These are phyloP conservation scores for Teunomyces aglyptinius DNA, from an alignment of 805 yeast species.

Conservation along the genomic window DNA sequence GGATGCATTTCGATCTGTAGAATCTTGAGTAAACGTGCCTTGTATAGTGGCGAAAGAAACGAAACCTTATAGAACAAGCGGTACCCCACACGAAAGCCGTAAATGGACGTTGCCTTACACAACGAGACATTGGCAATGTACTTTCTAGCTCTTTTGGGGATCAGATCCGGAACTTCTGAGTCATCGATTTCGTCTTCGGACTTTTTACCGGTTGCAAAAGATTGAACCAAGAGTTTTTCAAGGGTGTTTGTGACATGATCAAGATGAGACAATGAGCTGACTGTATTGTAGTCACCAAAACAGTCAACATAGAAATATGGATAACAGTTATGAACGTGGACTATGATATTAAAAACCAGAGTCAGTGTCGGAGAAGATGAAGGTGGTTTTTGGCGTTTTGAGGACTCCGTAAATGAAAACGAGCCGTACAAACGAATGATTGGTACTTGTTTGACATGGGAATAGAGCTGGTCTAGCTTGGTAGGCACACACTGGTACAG, in stretches of 20 bases:
- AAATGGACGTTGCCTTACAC: constrained; percentile 76
- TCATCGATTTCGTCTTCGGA: constrained; percentile 11
- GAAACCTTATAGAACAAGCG: constrained; percentile 66
- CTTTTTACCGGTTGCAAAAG: constrained; percentile 28
- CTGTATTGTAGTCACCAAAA: constrained; percentile 33
- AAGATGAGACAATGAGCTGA: constrained; percentile 30
- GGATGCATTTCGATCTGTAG: constrained; percentile 25
- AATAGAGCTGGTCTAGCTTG: constrained; percentile 46
- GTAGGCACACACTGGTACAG: constrained; percentile 61
- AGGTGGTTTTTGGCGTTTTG: background rate
- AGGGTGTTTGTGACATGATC: constrained; percentile 39
- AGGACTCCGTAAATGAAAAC: constrained; percentile 45
- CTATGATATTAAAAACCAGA: constrained; percentile 29
- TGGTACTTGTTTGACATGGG: constrained; percentile 57
- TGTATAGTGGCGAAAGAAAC: constrained; percentile 60
- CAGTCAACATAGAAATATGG: constrained; percentile 79
- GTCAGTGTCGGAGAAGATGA: background rate
- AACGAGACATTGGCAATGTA: constrained; percentile 60
- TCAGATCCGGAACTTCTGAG: background rate
- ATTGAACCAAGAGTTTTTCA: constrained; percentile 42
- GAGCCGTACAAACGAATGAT: constrained; percentile 76
- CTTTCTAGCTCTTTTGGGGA: constrained; percentile 18
- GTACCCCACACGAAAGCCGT: constrained; percentile 75
- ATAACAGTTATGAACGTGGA: constrained; percentile 80
- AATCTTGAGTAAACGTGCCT: constrained; percentile 51